A percentile compares a stretch with the other conserved stretches of the same genome.
Conservation (phyloP, 2,329 filamentous ascomycete genomes). For the Aspergillus caelatus region DNA sequence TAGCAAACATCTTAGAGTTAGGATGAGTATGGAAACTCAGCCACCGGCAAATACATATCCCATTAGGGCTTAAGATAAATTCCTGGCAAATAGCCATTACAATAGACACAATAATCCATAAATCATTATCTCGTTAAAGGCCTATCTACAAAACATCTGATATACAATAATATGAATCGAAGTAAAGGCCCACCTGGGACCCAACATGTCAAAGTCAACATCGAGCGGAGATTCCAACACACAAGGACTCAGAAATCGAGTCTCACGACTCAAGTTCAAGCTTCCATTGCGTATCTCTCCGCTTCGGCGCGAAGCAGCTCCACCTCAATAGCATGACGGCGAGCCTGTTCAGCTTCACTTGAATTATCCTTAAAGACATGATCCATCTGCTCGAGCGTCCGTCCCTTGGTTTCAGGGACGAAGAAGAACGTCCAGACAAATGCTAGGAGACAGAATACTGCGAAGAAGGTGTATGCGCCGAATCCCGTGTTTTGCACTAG, state of each 20-base stretch:
- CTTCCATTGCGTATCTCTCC: background rate
- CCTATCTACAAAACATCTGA: background rate
- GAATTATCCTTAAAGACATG: slow-evolving; percentile 45
- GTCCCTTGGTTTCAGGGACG: slow-evolving; percentile 61
- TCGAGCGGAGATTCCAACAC: background rate
- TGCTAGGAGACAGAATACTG: slow-evolving; percentile 55
- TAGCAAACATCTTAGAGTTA: no score
- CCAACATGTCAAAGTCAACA: background rate
- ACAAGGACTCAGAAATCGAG: background rate
- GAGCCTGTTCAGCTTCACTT: slow-evolving; percentile 33
- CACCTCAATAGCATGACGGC: slow-evolving; percentile 35
- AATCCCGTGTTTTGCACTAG: slow-evolving; percentile 61
- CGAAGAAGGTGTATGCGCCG: slow-evolving; percentile 63
- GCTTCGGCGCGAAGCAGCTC: slow-evolving; percentile 27
- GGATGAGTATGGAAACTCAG: no score
- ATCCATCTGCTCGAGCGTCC: slow-evolving; percentile 60
- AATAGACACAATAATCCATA: background rate
- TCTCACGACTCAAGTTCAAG: background rate
- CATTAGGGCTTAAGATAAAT: no score
- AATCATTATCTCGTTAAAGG: background rate
- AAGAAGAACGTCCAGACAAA: slow-evolving; percentile 57
- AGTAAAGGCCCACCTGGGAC: background rate
- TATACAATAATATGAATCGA: background rate
- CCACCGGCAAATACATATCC: no score
- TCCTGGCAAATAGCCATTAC: background rate